These are phyloP conservation scores for Yarrowia galli DNA, from an alignment of 1,139 yeast genomes.

Conservation along the genomic window DNA sequence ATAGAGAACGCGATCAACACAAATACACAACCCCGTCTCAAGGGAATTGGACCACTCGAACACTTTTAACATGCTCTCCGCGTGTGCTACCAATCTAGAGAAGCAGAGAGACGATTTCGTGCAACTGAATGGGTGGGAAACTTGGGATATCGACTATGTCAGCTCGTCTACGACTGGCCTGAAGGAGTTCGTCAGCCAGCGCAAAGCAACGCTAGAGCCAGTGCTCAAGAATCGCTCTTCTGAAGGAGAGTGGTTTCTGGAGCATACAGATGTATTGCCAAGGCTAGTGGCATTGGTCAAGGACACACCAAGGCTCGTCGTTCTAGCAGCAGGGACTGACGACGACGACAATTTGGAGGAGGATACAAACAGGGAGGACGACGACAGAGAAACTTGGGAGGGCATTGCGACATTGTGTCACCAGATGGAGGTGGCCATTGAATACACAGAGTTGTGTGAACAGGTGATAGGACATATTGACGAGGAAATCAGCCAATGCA, in stretches of 20 bases:
- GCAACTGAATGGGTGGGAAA: slow-evolving; percentile 27
- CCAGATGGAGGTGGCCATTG: slow-evolving; percentile 62
- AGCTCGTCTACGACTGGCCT: slow-evolving; percentile 43
- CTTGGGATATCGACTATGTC: slow-evolving; percentile 39
- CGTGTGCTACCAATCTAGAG: slow-evolving; percentile 32
- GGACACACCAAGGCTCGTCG: slow-evolving; percentile 49
- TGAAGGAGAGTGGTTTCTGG: slow-evolving; percentile 44
- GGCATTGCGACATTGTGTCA: slow-evolving; percentile 53
- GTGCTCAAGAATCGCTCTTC: slow-evolving; percentile 44
- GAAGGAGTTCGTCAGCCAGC: slow-evolving; percentile 5
- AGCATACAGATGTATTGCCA: slow-evolving; percentile 53
- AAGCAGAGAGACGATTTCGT: slow-evolving; percentile 33
- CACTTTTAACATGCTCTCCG: slow-evolving; percentile 19
- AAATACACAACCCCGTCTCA: not conserved
- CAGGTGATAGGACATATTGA: slow-evolving; percentile 61
- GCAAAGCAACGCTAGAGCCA: slow-evolving; percentile 44
- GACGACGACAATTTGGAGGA: slow-evolving; percentile 2
- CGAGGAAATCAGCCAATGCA: slow-evolving; percentile 59
- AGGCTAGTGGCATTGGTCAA: slow-evolving; percentile 43
- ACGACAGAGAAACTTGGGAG: slow-evolving; percentile 51
- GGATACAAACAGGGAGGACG: not conserved
- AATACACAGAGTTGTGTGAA: slow-evolving; percentile 64
- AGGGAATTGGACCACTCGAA: not conserved
- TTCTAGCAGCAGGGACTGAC: slow-evolving; percentile 40
- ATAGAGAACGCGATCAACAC: not conserved